Evolutionary conservation across 768 basidiomycete species (phyloP).

Genomic region (Pleurotus ostreatus): DNA sequence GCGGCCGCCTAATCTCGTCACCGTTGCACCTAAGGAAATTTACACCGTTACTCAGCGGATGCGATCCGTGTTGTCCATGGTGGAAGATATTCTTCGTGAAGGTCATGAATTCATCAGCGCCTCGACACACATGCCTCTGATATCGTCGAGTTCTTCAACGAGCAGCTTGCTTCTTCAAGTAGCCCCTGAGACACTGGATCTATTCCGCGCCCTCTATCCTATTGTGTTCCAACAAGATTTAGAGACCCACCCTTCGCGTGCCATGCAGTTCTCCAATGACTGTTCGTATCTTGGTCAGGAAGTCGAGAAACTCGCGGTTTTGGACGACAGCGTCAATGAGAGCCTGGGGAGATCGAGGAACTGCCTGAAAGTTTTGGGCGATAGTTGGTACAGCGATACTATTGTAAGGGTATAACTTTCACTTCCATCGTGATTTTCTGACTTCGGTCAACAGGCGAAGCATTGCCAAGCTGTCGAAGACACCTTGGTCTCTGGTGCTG

Average conservation of each 20-base stretch:
- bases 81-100: conserved; percentile 64
- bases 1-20: conserved; percentile 21
- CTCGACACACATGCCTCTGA: conserved; percentile 50
- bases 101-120: conserved; percentile 46
- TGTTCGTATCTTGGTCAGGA: conserved; percentile 63
- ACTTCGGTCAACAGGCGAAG: conserved; percentile 33
- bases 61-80: conserved; percentile 48
- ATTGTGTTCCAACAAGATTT: conserved; percentile 49
- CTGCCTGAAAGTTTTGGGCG: conserved; percentile 50
- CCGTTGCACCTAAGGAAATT: conserved; percentile 38
- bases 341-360: conserved; percentile 48
- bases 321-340: conserved; percentile 30
- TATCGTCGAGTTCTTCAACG: conserved; percentile 22
- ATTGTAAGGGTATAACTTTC: conserved; percentile 49
- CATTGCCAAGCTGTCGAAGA: conserved; percentile 41
- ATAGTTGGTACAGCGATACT: conserved; percentile 68
- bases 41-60: conserved; percentile 59
- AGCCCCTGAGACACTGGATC: conserved; percentile 64
- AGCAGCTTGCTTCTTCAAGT: conserved; percentile 59
- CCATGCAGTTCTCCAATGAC: conserved; percentile 82
- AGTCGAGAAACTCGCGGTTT: conserved; percentile 36
- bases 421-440: conserved; percentile 5
- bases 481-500: conserved; percentile 46
- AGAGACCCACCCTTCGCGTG: conserved; percentile 40
- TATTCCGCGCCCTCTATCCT: conserved; percentile 79